Percentiles rank a stretch among this genome's conserved stretches.
phyloP scores from a whole-genome alignment of 2,329 filamentous ascomycete species.

The Mollisiaceae sp. region DNA sequence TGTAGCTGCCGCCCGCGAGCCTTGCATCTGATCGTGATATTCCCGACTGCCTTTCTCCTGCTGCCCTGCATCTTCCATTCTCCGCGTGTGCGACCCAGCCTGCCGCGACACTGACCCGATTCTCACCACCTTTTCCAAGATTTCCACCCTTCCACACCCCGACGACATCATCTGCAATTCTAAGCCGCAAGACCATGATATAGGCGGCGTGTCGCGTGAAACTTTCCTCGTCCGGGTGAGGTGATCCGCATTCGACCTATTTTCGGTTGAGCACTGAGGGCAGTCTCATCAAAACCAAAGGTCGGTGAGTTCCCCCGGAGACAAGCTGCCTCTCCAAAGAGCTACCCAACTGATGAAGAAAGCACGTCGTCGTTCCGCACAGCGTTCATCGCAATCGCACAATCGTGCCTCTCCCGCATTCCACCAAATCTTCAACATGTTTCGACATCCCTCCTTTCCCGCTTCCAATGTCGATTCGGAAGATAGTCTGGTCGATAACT shows the following conservation, averaged over 20 bases:
- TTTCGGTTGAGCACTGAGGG: background rate
- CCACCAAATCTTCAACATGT: slow-evolving; percentile 28
- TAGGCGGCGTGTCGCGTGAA: background rate
- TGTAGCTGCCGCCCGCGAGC: background rate
- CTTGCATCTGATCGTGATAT: slow-evolving; percentile 10
- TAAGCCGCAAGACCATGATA: background rate
- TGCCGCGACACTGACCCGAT: background rate
- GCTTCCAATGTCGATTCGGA: slow-evolving; percentile 39
- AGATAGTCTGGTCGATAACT: slow-evolving; percentile 41
- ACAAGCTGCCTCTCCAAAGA: too few species aligned
- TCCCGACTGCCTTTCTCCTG: background rate
- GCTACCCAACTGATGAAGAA: background rate
- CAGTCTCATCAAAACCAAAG: slow-evolving; percentile 7
- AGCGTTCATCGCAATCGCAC: background rate
- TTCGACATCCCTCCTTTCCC: slow-evolving; percentile 28
- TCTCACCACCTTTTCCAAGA: background rate
- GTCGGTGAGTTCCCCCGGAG: slow-evolving; percentile 4
- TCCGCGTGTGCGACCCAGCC: background rate
- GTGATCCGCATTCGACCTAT: background rate
- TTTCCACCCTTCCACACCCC: background rate
- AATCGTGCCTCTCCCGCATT: background rate
- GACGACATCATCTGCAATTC: background rate
- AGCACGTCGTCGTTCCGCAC: background rate
- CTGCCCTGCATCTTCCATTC: background rate
- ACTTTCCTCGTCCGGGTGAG: background rate